Conservation (phyloP, 495 filamentous ascomycete species). For the Penicillium robsamsonii region DNA sequence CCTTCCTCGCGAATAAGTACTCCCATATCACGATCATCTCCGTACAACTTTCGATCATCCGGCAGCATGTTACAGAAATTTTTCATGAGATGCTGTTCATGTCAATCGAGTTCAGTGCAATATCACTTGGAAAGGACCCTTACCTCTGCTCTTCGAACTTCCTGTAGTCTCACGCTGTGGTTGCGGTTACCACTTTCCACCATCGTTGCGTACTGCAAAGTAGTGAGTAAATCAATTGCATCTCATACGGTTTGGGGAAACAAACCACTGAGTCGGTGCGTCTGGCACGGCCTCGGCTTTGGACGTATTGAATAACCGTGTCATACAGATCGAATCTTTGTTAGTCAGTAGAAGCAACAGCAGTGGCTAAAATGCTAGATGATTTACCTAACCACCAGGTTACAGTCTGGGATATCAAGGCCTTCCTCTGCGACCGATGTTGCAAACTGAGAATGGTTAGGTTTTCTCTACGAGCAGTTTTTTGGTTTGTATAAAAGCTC, state of each 20-base stretch:
- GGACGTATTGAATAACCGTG: conserved; percentile 93
- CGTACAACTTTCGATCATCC: conserved; percentile 67
- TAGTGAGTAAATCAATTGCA: neutral
- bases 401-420: conserved; percentile 94
- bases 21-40: conserved; percentile 57
- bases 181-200: conserved; percentile 62
- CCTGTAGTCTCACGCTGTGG: conserved; percentile 54
- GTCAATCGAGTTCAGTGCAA: neutral
- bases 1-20: conserved; percentile 54
- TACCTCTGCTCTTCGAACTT: conserved; percentile 56
- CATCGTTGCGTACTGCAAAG: conserved; percentile 72
- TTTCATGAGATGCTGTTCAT: conserved; percentile 53
- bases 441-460: conserved; percentile 54
- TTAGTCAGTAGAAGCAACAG: neutral
- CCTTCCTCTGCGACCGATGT: conserved; percentile 95
- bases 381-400: conserved; percentile 67
- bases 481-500: conserved; percentile 7
- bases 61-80: conserved; percentile 74
- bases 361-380: neutral
- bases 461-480: neutral
- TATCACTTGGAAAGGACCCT: neutral
- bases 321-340: conserved; percentile 81
- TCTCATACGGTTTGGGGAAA: neutral
- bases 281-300: conserved; percentile 88
- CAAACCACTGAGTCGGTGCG: conserved; percentile 61